Percentiles rank a stretch among this genome's conserved stretches.
Evolutionary conservation across 352 stramenopile genomes (phyloP).

Genomic region (Phytophthora constricta): DNA sequence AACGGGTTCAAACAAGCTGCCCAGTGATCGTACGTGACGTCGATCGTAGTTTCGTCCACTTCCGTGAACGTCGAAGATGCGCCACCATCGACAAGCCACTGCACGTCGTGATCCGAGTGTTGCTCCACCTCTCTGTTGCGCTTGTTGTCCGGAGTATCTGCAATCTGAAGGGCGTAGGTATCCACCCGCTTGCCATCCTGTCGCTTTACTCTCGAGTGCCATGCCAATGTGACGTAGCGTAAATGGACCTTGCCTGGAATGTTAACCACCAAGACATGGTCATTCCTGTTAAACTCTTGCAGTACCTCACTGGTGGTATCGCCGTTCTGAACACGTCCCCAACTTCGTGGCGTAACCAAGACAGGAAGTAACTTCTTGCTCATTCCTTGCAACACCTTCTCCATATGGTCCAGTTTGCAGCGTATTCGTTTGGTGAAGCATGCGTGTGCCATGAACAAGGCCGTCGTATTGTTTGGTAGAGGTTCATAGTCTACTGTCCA

Average conservation of each 20-base stretch:
- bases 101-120: slow-evolving; percentile 7
- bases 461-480: not conserved
- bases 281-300: not conserved
- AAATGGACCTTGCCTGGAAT: not conserved
- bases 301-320: not conserved
- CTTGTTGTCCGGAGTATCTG: slow-evolving; percentile 25
- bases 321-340: not conserved
- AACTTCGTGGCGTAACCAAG: not conserved
- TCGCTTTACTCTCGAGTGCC: too few relatives aligned
- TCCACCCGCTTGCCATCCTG: not conserved
- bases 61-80: slow-evolving; percentile 23
- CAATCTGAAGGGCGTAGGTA: not conserved
- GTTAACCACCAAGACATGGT: not conserved
- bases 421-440: not conserved
- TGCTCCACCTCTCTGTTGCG: slow-evolving; percentile 22
- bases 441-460: not conserved
- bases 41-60: slow-evolving; percentile 21
- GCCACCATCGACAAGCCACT: slow-evolving; percentile 35
- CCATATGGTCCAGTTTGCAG: not conserved
- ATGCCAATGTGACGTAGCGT: slow-evolving; percentile 24
- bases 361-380: not conserved
- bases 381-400: not conserved
- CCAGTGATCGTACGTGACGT: slow-evolving; percentile 31
- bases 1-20: slow-evolving; percentile 30
- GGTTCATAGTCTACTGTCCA: not conserved